These are phyloP conservation scores for Megacollybia platyphylla DNA, from an alignment of 1,284 basidiomycete species.

Conservation along the genomic window DNA sequence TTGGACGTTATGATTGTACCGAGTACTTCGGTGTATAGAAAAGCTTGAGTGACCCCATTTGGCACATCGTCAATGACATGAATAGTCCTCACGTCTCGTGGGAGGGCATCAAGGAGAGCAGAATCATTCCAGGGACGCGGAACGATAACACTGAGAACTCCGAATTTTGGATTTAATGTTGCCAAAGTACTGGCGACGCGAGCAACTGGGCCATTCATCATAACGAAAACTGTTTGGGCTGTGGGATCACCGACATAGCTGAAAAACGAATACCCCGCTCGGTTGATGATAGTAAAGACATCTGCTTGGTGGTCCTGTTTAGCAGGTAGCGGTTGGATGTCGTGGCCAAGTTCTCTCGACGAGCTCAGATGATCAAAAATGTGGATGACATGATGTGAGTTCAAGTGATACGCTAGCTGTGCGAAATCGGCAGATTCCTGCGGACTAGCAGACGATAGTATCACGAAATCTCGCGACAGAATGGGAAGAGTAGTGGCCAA, in stretches of 20 bases:
- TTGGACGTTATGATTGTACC: constrained; percentile 36
- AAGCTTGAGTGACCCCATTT: constrained; percentile 45
- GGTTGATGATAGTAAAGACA: constrained; percentile 33
- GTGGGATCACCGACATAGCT: constrained; percentile 52
- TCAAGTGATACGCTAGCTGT: constrained; percentile 50
- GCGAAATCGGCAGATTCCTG: constrained; percentile 71
- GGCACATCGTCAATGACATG: constrained; percentile 70
- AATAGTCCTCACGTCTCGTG: constrained; percentile 39
- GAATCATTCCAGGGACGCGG: constrained; percentile 66
- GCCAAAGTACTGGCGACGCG: constrained; percentile 40
- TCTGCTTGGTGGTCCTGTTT: constrained; percentile 17
- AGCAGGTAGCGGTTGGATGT: constrained; percentile 20
- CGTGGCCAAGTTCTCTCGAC: constrained; percentile 56
- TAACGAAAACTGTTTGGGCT: constrained; percentile 46
- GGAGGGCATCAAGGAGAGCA: constrained; percentile 44
- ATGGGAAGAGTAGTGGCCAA: constrained; percentile 47
- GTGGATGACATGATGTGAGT: constrained; percentile 57
- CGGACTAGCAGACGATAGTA: constrained; percentile 73
- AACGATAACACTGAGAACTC: constrained; percentile 59
- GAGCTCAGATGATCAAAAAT: constrained; percentile 68
- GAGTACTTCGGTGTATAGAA: constrained; percentile 65
- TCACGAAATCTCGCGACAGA: constrained; percentile 59
- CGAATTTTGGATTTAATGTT: constrained; percentile 32
- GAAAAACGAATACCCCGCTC: constrained; percentile 51
- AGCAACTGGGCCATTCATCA: constrained; percentile 62